These are phyloP conservation scores for Vigna nakashimae DNA, from an alignment of 306 rosid genomes.

Conservation along the genomic window DNA sequence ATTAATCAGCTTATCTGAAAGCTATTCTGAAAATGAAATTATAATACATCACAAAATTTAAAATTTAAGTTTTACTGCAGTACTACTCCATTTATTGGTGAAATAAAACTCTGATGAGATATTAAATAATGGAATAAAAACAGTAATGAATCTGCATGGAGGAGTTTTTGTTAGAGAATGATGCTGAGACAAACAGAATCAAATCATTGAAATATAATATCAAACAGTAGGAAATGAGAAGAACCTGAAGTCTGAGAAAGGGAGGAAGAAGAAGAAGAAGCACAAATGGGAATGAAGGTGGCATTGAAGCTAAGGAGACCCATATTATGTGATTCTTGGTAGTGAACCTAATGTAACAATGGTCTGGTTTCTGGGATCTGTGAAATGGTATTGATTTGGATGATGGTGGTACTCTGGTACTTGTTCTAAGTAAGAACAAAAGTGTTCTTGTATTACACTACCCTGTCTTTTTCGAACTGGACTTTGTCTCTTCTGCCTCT, in stretches of 20 bases:
- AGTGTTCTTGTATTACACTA: background rate
- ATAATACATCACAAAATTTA: background rate
- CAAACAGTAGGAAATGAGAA: background rate
- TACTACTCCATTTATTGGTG: no score
- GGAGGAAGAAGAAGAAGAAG: slow-evolving; percentile 43
- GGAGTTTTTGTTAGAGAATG: background rate
- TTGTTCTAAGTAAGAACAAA: slow-evolving; percentile 1
- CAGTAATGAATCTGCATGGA: background rate
- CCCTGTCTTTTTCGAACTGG: background rate
- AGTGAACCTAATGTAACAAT: background rate
- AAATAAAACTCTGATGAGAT: background rate
- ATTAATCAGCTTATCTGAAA: background rate
- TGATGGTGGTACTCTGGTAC: background rate
- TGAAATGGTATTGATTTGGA: background rate
- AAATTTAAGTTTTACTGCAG: background rate
- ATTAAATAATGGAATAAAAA: background rate
- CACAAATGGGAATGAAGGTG: slow-evolving; percentile 38
- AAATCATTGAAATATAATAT: no score
- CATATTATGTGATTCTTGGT: slow-evolving; percentile 37
- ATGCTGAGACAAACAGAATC: background rate
- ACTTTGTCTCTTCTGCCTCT: background rate
- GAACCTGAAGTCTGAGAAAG: slow-evolving; percentile 54
- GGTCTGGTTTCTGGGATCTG: slow-evolving; percentile 13
- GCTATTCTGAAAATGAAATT: background rate
- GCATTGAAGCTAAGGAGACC: slow-evolving; percentile 47